Evolutionary conservation across 768 basidiomycete genomes (phyloP).

Genomic region (Bullera alba): DNA sequence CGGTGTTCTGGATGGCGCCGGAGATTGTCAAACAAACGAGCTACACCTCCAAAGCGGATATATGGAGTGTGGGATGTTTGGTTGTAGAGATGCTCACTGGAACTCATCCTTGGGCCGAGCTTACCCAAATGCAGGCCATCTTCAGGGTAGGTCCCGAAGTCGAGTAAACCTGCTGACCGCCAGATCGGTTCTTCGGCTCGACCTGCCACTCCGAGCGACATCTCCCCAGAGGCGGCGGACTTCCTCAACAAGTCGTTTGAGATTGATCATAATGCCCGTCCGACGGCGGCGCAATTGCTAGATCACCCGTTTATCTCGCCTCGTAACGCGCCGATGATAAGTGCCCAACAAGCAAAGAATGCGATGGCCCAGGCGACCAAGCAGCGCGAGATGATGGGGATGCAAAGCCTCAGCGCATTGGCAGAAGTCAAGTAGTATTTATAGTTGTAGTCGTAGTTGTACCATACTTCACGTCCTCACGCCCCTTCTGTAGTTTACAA

Average conservation of each 20-base stretch:
- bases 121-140: slow-evolving; percentile 98
- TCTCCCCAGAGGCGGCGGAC: slow-evolving; percentile 76
- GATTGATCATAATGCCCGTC: slow-evolving; percentile 69
- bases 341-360: slow-evolving; percentile 12
- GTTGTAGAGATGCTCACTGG: slow-evolving; percentile 96
- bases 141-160: slow-evolving; percentile 62
- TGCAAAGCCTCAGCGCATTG: slow-evolving; percentile 7
- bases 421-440: background rate
- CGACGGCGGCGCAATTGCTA: slow-evolving; percentile 68
- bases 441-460: no score
- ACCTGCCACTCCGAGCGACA: slow-evolving; percentile 83
- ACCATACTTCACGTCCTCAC: no score
- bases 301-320: slow-evolving; percentile 62
- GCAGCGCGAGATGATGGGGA: slow-evolving; percentile 15
- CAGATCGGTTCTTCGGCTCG: slow-evolving; percentile 87
- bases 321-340: slow-evolving; percentile 13
- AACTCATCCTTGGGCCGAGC: slow-evolving; percentile 88
- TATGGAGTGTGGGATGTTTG: slow-evolving; percentile 92
- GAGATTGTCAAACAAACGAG: slow-evolving; percentile 95
- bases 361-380: slow-evolving; percentile 20
- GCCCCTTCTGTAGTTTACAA: no score
- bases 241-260: slow-evolving; percentile 87
- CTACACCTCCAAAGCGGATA: slow-evolving; percentile 86
- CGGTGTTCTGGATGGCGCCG: slow-evolving; percentile 99
- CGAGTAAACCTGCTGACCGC: background rate